Evolutionary conservation across 2,329 filamentous ascomycete species (phyloP).

Genomic region (Knoxdaviesia capensis): DNA sequence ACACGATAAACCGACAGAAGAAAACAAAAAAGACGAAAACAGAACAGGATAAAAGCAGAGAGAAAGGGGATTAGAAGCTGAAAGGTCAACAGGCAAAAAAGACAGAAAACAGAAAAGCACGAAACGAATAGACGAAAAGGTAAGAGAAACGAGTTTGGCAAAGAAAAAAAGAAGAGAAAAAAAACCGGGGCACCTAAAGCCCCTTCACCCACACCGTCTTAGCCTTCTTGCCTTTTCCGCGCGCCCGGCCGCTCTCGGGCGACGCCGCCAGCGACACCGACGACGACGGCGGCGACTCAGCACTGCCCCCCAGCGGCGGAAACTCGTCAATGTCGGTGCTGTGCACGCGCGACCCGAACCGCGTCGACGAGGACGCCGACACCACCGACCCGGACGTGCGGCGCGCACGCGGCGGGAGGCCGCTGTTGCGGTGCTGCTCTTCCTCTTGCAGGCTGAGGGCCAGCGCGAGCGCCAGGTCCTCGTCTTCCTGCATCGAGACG

Average conservation of each 20-base stretch:
- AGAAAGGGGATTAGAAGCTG: not conserved
- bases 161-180: not conserved
- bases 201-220: not conserved
- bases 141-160: not conserved
- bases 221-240: constrained; percentile 21
- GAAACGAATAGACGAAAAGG: not conserved
- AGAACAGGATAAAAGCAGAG: no score
- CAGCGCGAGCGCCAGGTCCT: constrained; percentile 39
- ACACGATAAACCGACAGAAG: no score
- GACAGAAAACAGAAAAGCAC: not conserved
- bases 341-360: no score
- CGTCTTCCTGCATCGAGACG: constrained; percentile 16
- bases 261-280: no score
- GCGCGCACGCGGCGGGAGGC: no score
- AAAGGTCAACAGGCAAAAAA: not conserved
- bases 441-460: constrained; percentile 39
- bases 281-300: constrained; percentile 7
- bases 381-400: not conserved
- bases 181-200: not conserved
- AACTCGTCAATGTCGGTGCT: constrained; percentile 14
- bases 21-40: no score
- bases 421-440: not conserved
- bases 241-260: no score
- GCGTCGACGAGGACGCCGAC: constrained; percentile 9
- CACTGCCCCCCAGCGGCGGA: constrained; percentile 17